These are phyloP conservation scores for Blastocystis sp. DNA, from an alignment of 352 stramenopile species.

Conservation along the genomic window DNA sequence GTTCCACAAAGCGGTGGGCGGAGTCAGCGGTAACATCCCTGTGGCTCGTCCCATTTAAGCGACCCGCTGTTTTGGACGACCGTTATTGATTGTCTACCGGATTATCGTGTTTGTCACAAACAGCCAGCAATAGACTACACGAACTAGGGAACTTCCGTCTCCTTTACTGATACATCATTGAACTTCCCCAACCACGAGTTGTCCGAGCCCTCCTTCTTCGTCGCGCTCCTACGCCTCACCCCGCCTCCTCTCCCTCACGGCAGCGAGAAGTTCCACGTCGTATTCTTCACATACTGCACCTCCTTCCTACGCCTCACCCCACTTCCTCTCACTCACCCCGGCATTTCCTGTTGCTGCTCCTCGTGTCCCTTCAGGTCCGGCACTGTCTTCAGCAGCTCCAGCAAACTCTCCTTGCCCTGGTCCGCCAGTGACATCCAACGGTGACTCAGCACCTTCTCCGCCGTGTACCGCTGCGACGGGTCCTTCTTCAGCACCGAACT, in stretches of 20 bases:
- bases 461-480: slow-evolving; percentile 19
- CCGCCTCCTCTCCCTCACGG: not conserved
- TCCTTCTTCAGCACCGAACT: slow-evolving; percentile 55
- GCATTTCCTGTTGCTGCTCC: not conserved
- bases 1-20: too few species aligned
- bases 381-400: not conserved
- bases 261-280: slow-evolving; percentile 18
- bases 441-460: slow-evolving; percentile 44
- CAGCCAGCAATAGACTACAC: slow-evolving; percentile 11
- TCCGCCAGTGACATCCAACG: slow-evolving; percentile 9
- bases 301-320: not conserved
- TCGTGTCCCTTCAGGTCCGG: slow-evolving; percentile 5
- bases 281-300: slow-evolving; percentile 41
- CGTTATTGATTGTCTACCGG: too few species aligned
- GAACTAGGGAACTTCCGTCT: slow-evolving; percentile 21
- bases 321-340: too few species aligned
- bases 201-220: not conserved
- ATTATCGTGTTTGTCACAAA: not conserved
- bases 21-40: too few species aligned
- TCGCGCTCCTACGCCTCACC: not conserved
- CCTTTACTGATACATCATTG: slow-evolving; percentile 38
- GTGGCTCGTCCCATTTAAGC: too few species aligned
- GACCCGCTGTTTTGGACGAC: too few species aligned
- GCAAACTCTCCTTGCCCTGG: slow-evolving; percentile 1
- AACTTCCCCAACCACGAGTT: slow-evolving; percentile 21